Percentiles rank a stretch among this genome's conserved stretches.
These are phyloP conservation scores for Aspergillus nanangensis DNA, from an alignment of 495 filamentous ascomycete genomes.

Conservation along the genomic window DNA sequence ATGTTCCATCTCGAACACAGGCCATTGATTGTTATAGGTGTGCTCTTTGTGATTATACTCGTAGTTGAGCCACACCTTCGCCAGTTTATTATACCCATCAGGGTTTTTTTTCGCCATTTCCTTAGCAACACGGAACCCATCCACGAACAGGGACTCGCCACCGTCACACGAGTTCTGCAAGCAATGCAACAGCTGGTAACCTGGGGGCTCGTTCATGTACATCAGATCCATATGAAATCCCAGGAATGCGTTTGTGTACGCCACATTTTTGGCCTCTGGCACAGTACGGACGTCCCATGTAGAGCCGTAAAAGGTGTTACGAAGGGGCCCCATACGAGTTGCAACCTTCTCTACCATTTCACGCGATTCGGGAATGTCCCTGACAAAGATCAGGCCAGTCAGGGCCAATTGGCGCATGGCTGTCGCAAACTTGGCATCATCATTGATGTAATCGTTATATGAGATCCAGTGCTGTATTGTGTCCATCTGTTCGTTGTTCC, in stretches of 20 bases:
- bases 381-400: slow-evolving; percentile 70
- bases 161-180: slow-evolving; percentile 68
- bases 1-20: slow-evolving; percentile 46
- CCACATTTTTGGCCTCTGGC: slow-evolving; percentile 78
- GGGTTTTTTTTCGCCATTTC: slow-evolving; percentile 27
- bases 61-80: slow-evolving; percentile 46
- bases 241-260: slow-evolving; percentile 75
- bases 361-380: slow-evolving; percentile 60
- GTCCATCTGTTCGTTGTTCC: slow-evolving; percentile 24
- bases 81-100: slow-evolving; percentile 34
- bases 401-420: slow-evolving; percentile 50
- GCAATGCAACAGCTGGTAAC: slow-evolving; percentile 83
- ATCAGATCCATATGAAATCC: slow-evolving; percentile 90
- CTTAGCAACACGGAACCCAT: slow-evolving; percentile 59
- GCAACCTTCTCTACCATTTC: slow-evolving; percentile 63
- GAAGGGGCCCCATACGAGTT: slow-evolving; percentile 64
- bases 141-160: slow-evolving; percentile 78
- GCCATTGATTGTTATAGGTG: slow-evolving; percentile 50
- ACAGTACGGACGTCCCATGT: slow-evolving; percentile 86
- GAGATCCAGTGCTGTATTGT: slow-evolving; percentile 43
- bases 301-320: slow-evolving; percentile 80
- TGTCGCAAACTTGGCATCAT: slow-evolving; percentile 44
- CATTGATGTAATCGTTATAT: slow-evolving; percentile 66
- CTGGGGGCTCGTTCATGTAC: slow-evolving; percentile 76
- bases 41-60: slow-evolving; percentile 65